Evolutionary conservation across 805 yeast genomes (phyloP).

Genomic region (Pichia nanzhaoensis): DNA sequence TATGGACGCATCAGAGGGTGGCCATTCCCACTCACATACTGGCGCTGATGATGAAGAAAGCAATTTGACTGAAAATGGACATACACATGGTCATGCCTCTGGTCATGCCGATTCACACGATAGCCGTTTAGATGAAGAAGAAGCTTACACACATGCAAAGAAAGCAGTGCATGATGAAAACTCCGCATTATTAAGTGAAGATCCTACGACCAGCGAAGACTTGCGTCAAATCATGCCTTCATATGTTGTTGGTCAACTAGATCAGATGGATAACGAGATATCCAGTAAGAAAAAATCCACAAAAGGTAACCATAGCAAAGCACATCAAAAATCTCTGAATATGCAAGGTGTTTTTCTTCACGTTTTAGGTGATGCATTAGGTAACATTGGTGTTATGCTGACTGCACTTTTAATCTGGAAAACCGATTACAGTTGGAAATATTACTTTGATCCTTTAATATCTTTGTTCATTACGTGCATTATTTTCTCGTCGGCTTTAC

Average conservation of each 20-base stretch:
- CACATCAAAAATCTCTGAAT: slow-evolving; percentile 59
- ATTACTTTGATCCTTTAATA: slow-evolving; percentile 76
- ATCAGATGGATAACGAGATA: neutral
- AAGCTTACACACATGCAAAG: neutral
- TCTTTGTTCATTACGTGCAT: slow-evolving; percentile 81
- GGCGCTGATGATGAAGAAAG: slow-evolving; percentile 11
- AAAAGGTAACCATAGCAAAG: slow-evolving; percentile 7
- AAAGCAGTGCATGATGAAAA: slow-evolving; percentile 1
- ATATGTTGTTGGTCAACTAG: slow-evolving; percentile 22
- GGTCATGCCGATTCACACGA: slow-evolving; percentile 6
- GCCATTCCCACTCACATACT: slow-evolving; percentile 18
- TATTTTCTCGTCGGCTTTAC: slow-evolving; percentile 86
- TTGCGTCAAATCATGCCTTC: slow-evolving; percentile 26
- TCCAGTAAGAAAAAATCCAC: slow-evolving; percentile 13
- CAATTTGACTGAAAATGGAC: slow-evolving; percentile 3
- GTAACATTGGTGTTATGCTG: slow-evolving; percentile 86
- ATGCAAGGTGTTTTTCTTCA: slow-evolving; percentile 97
- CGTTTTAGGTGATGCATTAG: slow-evolving; percentile 93
- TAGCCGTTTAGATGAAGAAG: neutral
- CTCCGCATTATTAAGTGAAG: slow-evolving; percentile 8
- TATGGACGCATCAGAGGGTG: slow-evolving; percentile 12
- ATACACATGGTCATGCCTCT: slow-evolving; percentile 6
- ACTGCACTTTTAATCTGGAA: slow-evolving; percentile 93
- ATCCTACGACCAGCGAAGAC: slow-evolving; percentile 16
- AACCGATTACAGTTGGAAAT: slow-evolving; percentile 84